These are phyloP conservation scores for Salix caprea DNA, from an alignment of 345 rosid species.

Conservation along the genomic window DNA sequence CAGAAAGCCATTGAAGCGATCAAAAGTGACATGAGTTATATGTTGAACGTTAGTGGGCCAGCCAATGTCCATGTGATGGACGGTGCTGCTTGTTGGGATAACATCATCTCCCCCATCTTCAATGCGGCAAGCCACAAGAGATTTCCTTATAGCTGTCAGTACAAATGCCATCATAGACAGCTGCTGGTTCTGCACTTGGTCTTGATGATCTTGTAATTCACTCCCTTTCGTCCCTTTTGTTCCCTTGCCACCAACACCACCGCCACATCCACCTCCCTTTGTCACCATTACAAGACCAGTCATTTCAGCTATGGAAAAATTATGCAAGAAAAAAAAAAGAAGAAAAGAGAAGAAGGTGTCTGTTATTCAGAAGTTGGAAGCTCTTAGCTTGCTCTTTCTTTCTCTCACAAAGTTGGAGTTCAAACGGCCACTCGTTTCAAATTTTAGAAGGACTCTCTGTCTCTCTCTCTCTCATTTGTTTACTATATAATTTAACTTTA, in stretches of 20 bases:
- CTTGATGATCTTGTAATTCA: slow-evolving; percentile 14
- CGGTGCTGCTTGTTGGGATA: slow-evolving; percentile 28
- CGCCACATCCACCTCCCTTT: slow-evolving; percentile 66
- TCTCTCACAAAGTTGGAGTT: slow-evolving; percentile 20
- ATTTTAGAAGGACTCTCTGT: slow-evolving; percentile 16
- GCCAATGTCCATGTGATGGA: slow-evolving; percentile 78
- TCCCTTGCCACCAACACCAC: slow-evolving; percentile 36
- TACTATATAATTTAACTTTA: slow-evolving; percentile 22
- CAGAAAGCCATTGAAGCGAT: slow-evolving; percentile 82
- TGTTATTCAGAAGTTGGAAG: slow-evolving; percentile 34
- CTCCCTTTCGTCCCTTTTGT: slow-evolving; percentile 23
- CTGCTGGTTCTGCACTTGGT: slow-evolving; percentile 62
- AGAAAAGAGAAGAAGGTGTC: slow-evolving; percentile 6
- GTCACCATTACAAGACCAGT: slow-evolving; percentile 89
- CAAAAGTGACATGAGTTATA: slow-evolving; percentile 87
- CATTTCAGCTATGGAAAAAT: slow-evolving; percentile 25
- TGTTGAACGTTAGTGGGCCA: slow-evolving; percentile 93
- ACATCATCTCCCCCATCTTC: slow-evolving; percentile 51
- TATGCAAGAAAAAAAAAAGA: not conserved
- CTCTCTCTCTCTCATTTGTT: not conserved
- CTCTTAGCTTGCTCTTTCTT: not conserved
- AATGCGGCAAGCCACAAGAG: slow-evolving; percentile 77
- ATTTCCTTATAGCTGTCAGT: slow-evolving; percentile 70
- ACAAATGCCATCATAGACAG: slow-evolving; percentile 61
- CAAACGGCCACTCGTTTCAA: slow-evolving; percentile 83